phyloP scores from a whole-genome alignment of 164 flowering plant species.

The Kingdonia uniflora region DNA sequence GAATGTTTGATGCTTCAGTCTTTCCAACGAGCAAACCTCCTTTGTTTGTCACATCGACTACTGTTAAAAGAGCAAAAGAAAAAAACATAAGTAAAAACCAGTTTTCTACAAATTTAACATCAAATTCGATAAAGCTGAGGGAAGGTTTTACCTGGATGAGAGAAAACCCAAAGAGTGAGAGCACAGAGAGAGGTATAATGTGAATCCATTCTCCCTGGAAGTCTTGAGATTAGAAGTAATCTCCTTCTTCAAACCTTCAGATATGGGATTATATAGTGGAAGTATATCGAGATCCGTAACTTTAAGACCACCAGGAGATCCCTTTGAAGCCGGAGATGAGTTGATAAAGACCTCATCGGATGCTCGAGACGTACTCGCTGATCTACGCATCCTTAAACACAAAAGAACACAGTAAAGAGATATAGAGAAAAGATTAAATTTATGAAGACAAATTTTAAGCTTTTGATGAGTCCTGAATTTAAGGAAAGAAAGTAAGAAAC shows the following conservation, averaged over 20 bases:
- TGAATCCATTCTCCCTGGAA: slow-evolving; percentile 40
- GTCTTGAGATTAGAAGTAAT: slow-evolving; percentile 8
- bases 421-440: not conserved
- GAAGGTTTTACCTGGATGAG: slow-evolving; percentile 22
- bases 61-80: not conserved
- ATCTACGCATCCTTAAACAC: slow-evolving; percentile 31
- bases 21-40: slow-evolving; percentile 2
- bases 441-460: not conserved
- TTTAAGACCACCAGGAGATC: slow-evolving; percentile 18
- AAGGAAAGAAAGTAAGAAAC: not conserved
- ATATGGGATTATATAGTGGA: slow-evolving; percentile 17
- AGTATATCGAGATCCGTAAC: slow-evolving; percentile 14
- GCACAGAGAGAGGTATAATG: slow-evolving; percentile 54
- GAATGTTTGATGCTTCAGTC: slow-evolving; percentile 5
- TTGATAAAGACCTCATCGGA: slow-evolving; percentile 41
- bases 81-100: not conserved
- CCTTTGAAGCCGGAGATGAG: slow-evolving; percentile 16
- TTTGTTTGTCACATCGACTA: slow-evolving; percentile 6
- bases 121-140: no score
- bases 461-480: not conserved
- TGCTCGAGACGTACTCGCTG: slow-evolving; percentile 26
- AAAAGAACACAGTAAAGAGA: not conserved
- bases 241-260: slow-evolving; percentile 41
- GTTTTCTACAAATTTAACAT: no score
- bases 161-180: slow-evolving; percentile 44